Evolutionary conservation across 2,329 filamentous ascomycete genomes (phyloP), one percentile per base, ranked within the genome.

Genomic region (Arthroderma sp.): DNA sequence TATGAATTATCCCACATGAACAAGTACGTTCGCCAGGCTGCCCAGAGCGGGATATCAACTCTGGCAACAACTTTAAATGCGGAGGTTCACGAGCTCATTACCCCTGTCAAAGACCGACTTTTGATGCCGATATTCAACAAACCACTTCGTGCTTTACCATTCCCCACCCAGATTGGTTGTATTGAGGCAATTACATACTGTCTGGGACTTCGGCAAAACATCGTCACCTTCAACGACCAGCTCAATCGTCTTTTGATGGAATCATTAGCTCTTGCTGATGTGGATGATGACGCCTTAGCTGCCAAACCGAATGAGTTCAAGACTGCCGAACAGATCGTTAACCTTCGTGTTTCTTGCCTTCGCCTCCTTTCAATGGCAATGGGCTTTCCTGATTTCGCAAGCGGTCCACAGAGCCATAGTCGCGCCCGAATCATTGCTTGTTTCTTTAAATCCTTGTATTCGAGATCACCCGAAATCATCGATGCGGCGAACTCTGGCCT

Each of bases 101-200:
- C 87, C 62, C 91, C 91, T 0, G 88, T 95, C 65, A 95, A 93
- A 71, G 91, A 97, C 59, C 81, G 89, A 33, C 80, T 97, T 37
- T 77, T 97, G n/a, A 80, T 85, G 59, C 89, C 91, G 0, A 96
- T 99, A 52, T 98, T 93, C 75, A 88, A 88, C 63, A 99, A 99
- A 70, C 93, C 93, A 13, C 74, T 99, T 19, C 82, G 93, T 60
- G 94, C 93, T 0, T 76, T 99, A 60, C 93, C 93, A 0, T 98
- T 98, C 67, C 81, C 88, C 4, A 91, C 89, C 2, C 94, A 98
- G 73, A 98, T 98, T 63, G 94, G 93, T 2, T 97, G 95, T 67
- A 96, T 99, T 64, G 94, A 98, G 69, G 93, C 93, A 0, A 90
- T 98, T 67, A 95, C 89, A 0, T 98, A 94, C 71, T 94, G 94